Evolutionary conservation across 257 asterid species (phyloP).

Genomic region (Henckelia pumila): DNA sequence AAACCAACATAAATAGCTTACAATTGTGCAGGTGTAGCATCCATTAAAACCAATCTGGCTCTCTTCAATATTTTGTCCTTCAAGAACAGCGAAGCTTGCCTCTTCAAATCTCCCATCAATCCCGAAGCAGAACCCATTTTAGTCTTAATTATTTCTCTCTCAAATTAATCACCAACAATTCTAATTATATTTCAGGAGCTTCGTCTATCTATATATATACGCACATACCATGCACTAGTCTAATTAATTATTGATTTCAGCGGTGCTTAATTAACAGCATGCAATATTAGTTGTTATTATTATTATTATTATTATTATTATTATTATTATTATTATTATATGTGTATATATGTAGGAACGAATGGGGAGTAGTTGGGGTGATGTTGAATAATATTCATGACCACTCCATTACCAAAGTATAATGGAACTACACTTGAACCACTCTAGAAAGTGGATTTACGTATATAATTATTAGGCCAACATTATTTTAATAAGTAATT

Average conservation of each 20-base stretch:
- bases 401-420: conserved; percentile 57
- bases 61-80: conserved; percentile 67
- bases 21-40: conserved; percentile 75
- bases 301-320: too few species aligned
- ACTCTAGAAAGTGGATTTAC: conserved; percentile 48
- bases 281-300: too few species aligned
- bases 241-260: background rate
- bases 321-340: too few species aligned
- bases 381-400: conserved; percentile 45
- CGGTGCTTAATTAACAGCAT: background rate
- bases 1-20: too few species aligned
- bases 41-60: conserved; percentile 68
- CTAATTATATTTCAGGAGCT: background rate
- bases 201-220: background rate
- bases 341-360: too few species aligned
- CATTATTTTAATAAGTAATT: background rate
- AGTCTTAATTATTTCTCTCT: background rate
- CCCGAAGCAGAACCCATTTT: conserved; percentile 35
- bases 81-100: conserved; percentile 79
- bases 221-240: background rate
- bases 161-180: background rate
- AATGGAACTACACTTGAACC: conserved; percentile 31
- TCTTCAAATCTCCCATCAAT: conserved; percentile 67
- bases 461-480: conserved; percentile 31
- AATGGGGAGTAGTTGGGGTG: conserved; percentile 23